phyloP scores from a whole-genome alignment of 306 rosid species.

The Begonia fuchsioides region DNA sequence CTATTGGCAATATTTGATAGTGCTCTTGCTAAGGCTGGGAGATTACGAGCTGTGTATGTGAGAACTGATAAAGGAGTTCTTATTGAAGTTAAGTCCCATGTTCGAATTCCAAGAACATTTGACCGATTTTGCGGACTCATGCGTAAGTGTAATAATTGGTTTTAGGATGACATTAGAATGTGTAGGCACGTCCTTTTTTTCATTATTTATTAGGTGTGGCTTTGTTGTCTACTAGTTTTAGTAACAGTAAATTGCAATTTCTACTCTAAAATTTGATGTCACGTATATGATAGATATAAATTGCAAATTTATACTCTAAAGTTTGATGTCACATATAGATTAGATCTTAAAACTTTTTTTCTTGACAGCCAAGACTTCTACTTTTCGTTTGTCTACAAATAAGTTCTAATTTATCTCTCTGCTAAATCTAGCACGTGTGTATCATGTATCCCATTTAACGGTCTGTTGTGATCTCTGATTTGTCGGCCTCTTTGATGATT shows the following conservation, averaged over 20 bases:
- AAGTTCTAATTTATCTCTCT: too few species aligned
- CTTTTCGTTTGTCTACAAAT: too few species aligned
- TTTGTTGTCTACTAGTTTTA: background rate
- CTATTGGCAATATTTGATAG: conserved; percentile 70
- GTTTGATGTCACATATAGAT: background rate
- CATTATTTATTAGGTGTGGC: too few species aligned
- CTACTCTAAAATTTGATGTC: too few species aligned
- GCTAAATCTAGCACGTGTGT: too few species aligned
- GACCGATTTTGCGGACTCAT: conserved; percentile 71
- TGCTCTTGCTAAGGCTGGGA: conserved; percentile 73
- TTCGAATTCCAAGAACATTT: conserved; percentile 81
- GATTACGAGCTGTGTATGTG: conserved; percentile 58
- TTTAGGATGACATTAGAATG: background rate
- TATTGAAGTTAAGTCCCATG: conserved; percentile 65
- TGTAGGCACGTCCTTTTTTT: too few species aligned
- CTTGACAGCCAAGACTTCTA: background rate
- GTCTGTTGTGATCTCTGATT: too few species aligned
- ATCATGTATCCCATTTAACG: background rate
- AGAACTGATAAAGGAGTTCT: conserved; percentile 69
- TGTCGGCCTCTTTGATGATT: too few species aligned
- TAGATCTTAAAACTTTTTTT: background rate
- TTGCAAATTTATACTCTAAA: too few species aligned
- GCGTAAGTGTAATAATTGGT: conserved; percentile 45
- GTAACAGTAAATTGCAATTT: background rate
- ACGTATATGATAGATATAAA: too few species aligned